Conservation (phyloP, 2,329 filamentous ascomycete genomes). For the Ophiocordyceps robertsii region DNA sequence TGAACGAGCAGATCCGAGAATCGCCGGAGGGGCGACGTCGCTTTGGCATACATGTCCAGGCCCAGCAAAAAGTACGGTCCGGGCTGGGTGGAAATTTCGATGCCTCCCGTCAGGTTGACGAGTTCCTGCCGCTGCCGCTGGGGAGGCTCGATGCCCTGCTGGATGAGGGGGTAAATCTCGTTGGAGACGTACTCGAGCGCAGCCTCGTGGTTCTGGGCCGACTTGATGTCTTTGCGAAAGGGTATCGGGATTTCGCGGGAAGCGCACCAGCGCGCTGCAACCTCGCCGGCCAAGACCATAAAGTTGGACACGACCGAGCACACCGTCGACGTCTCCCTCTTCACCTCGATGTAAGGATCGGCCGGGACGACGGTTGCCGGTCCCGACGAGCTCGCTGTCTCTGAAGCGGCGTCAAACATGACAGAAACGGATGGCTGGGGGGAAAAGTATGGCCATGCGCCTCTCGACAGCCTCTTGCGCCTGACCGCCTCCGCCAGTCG, state of each 20-base stretch:
- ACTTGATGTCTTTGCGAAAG: slow-evolving; percentile 38
- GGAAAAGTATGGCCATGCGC: slow-evolving; percentile 35
- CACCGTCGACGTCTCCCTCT: slow-evolving; percentile 14
- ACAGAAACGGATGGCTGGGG: slow-evolving; percentile 29
- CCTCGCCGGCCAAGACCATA: slow-evolving; percentile 50
- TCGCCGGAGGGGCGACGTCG: slow-evolving; percentile 53
- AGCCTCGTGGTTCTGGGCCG: slow-evolving; percentile 18
- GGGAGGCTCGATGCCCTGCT: slow-evolving; percentile 18
- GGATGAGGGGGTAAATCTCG: slow-evolving; percentile 20
- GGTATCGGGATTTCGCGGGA: slow-evolving; percentile 44
- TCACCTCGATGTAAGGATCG: slow-evolving; percentile 36
- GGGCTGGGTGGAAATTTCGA: slow-evolving; percentile 37
- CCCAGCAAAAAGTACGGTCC: slow-evolving; percentile 45
- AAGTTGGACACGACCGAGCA: slow-evolving; percentile 22
- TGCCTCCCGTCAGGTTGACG: slow-evolving; percentile 26
- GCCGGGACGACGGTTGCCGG: slow-evolving; percentile 18
- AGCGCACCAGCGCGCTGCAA: slow-evolving; percentile 47
- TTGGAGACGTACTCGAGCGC: slow-evolving; percentile 22
- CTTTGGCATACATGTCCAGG: slow-evolving; percentile 46
- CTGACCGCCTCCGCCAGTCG: slow-evolving; percentile 33
- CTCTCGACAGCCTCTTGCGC: slow-evolving; percentile 26
- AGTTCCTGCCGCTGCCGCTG: slow-evolving; percentile 15
- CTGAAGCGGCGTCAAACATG: slow-evolving; percentile 21
- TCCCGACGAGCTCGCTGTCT: slow-evolving; percentile 3
- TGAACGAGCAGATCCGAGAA: slow-evolving; percentile 50